A percentile compares a stretch with the other conserved stretches of the same genome.
Conservation (phyloP, 1,284 basidiomycete genomes). For the Austropuccinia psidii region DNA sequence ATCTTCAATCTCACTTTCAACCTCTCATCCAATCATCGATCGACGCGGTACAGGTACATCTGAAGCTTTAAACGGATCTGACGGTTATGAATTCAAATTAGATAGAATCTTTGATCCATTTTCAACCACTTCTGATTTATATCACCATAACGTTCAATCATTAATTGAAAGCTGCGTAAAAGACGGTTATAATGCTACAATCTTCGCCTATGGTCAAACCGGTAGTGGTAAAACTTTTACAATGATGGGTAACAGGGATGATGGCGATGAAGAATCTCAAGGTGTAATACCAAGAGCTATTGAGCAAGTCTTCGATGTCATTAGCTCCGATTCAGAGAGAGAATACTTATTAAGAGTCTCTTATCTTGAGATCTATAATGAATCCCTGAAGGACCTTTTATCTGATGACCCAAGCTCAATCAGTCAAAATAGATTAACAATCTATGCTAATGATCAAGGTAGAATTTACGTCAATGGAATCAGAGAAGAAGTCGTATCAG, state of each 20-base stretch:
- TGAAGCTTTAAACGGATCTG: constrained; percentile 32
- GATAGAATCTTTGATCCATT: constrained; percentile 31
- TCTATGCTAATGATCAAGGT: constrained; percentile 33
- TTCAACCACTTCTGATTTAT: constrained; percentile 14
- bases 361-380: constrained; percentile 58
- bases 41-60: constrained; percentile 35
- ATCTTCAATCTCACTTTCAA: constrained; percentile 21
- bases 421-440: constrained; percentile 6
- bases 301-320: constrained; percentile 54
- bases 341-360: constrained; percentile 53
- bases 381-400: constrained; percentile 54
- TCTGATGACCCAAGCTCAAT: neutral
- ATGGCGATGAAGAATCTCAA: constrained; percentile 69
- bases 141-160: constrained; percentile 46
- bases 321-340: constrained; percentile 46
- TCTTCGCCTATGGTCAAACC: constrained; percentile 84
- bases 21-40: constrained; percentile 36
- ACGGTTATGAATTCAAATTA: constrained; percentile 32
- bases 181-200: constrained; percentile 91
- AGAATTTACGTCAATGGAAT: constrained; percentile 58
- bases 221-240: constrained; percentile 91
- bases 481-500: constrained; percentile 83
- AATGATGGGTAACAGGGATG: constrained; percentile 43
- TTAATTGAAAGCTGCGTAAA: constrained; percentile 63
- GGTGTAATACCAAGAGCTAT: constrained; percentile 92